Conservation (phyloP, 2,329 filamentous ascomycete species). For the Cephalotrichum gorgonifer region DNA sequence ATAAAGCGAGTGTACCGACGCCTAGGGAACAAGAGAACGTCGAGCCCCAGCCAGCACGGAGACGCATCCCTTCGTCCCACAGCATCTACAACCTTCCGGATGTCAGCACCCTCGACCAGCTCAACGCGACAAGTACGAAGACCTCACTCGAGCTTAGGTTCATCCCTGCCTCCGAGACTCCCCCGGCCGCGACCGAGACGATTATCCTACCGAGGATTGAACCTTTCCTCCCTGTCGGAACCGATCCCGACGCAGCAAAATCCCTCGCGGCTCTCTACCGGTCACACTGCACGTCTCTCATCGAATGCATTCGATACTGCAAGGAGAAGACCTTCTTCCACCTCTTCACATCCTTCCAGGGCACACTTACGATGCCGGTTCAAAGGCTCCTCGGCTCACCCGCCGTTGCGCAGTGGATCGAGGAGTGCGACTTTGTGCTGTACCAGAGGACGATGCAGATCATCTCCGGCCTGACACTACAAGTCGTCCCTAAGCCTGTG, state of each 20-base stretch:
- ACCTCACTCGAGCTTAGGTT: constrained; percentile 52
- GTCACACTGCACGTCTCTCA: constrained; percentile 87
- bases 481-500: constrained; percentile 82
- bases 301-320: constrained; percentile 92
- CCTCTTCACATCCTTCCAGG: constrained; percentile 88
- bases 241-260: constrained; percentile 77
- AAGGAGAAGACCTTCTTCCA: constrained; percentile 96
- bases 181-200: constrained; percentile 47
- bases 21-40: neutral
- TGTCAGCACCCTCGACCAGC: constrained; percentile 43
- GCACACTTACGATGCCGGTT: constrained; percentile 91
- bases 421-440: constrained; percentile 88
- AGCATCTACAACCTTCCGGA: constrained; percentile 48
- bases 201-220: constrained; percentile 80
- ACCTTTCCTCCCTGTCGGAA: constrained; percentile 67
- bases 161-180: constrained; percentile 42
- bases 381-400: constrained; percentile 82
- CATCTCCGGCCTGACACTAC: constrained; percentile 75
- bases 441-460: constrained; percentile 97
- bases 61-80: neutral
- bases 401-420: constrained; percentile 81
- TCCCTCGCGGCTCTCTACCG: constrained; percentile 81
- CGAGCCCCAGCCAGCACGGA: neutral
- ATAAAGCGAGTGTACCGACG: neutral
- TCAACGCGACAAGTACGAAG: constrained; percentile 48